Evolutionary conservation across 1,284 basidiomycete species (phyloP).

Genomic region (Coniferiporia sulphurascens): DNA sequence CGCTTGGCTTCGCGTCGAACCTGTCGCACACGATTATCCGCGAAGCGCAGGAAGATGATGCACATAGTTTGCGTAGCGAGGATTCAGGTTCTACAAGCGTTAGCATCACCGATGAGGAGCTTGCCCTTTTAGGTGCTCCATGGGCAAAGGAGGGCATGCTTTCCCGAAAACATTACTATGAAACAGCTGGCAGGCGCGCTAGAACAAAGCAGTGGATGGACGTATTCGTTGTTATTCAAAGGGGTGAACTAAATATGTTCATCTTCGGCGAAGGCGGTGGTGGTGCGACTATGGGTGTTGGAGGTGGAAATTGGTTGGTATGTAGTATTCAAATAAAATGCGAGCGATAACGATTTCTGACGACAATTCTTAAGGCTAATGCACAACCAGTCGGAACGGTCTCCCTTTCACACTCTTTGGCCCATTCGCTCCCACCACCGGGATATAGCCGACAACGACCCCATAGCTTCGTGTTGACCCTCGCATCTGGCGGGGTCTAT

Average conservation of each 20-base stretch:
- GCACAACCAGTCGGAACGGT: slow-evolving; percentile 80
- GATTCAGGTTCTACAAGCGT: slow-evolving; percentile 61
- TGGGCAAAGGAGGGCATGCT: slow-evolving; percentile 99
- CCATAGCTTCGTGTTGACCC: slow-evolving; percentile 92
- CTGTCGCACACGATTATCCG: slow-evolving; percentile 94
- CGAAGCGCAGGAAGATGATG: slow-evolving; percentile 90
- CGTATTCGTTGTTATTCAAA: slow-evolving; percentile 93
- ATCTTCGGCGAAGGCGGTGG: slow-evolving; percentile 68
- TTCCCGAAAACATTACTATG: slow-evolving; percentile 92
- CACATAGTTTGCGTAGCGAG: slow-evolving; percentile 61
- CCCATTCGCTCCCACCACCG: slow-evolving; percentile 83
- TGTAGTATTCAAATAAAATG: slow-evolving; percentile 28
- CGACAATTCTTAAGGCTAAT: slow-evolving; percentile 54
- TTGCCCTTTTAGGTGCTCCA: slow-evolving; percentile 90
- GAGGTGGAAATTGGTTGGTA: slow-evolving; percentile 97
- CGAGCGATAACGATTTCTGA: slow-evolving; percentile 6
- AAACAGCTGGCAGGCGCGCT: slow-evolving; percentile 74
- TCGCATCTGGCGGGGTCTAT: slow-evolving; percentile 84
- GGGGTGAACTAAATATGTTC: slow-evolving; percentile 94
- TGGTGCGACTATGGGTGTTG: slow-evolving; percentile 61
- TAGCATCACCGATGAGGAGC: slow-evolving; percentile 88
- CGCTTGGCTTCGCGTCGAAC: slow-evolving; percentile 93
- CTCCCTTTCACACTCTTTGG: slow-evolving; percentile 81
- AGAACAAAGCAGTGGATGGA: slow-evolving; percentile 89
- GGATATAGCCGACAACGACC: slow-evolving; percentile 89